Conservation (phyloP, 495 filamentous ascomycete genomes). For the Mytilinidion resinicola region DNA sequence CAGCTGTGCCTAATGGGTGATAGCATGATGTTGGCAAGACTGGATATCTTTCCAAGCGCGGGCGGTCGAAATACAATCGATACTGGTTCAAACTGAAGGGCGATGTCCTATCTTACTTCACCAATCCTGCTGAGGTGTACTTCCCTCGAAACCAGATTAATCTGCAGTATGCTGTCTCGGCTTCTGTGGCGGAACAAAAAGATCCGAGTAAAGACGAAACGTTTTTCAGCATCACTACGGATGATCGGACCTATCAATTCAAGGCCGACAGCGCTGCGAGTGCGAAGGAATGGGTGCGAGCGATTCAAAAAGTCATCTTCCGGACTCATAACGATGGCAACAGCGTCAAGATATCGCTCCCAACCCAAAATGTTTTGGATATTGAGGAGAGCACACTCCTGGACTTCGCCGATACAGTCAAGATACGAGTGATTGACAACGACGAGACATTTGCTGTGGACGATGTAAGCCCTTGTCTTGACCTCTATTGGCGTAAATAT, state of each 20-base stretch:
- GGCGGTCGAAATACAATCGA: constrained; percentile 82
- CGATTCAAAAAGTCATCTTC: constrained; percentile 91
- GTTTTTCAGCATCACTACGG: constrained; percentile 73
- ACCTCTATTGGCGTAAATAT: background rate
- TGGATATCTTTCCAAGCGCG: constrained; percentile 82
- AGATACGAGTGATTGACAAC: constrained; percentile 84
- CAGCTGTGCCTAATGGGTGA: constrained; percentile 27
- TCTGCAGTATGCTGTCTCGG: constrained; percentile 84
- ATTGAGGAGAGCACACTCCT: constrained; percentile 88
- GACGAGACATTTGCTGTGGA: constrained; percentile 92
- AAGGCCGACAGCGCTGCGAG: constrained; percentile 80
- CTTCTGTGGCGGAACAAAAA: constrained; percentile 60
- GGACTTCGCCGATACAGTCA: constrained; percentile 90
- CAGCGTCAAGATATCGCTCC: constrained; percentile 91
- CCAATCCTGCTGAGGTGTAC: constrained; percentile 76
- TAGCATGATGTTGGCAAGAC: constrained; percentile 76
- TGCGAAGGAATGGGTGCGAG: constrained; percentile 96
- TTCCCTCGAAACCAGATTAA: constrained; percentile 91
- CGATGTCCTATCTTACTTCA: constrained; percentile 91
- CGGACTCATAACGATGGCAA: constrained; percentile 93
- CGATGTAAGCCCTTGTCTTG: constrained; percentile 54
- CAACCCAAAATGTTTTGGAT: constrained; percentile 82
- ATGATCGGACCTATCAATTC: constrained; percentile 80
- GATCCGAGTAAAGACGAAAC: constrained; percentile 62
- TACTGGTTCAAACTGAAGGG: constrained; percentile 98